These are phyloP conservation scores for Termitomyces sp. DNA, from an alignment of 768 basidiomycete genomes.

Conservation along the genomic window DNA sequence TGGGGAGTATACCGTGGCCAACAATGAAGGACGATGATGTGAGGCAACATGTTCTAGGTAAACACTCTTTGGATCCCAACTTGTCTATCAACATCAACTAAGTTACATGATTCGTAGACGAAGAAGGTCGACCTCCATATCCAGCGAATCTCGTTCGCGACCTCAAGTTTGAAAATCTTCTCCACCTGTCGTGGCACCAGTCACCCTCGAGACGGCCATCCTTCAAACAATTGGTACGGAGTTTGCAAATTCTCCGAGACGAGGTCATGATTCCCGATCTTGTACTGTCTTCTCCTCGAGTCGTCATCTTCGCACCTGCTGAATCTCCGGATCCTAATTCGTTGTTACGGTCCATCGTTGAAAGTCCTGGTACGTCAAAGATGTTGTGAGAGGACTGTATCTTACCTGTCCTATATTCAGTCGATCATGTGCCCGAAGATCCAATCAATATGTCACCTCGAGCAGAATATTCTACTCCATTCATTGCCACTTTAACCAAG, in stretches of 20 bases:
- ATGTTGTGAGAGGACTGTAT: not conserved
- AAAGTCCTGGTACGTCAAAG: conserved; percentile 1
- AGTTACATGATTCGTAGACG: not conserved
- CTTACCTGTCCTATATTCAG: not conserved
- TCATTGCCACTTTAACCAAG: not conserved
- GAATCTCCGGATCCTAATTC: not conserved
- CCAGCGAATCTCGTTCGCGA: conserved; percentile 2
- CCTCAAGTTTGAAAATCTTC: not conserved
- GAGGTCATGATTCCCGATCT: not conserved
- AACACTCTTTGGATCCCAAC: conserved; percentile 4
- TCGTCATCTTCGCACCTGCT: not conserved
- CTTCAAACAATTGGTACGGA: not conserved
- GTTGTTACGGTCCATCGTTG: not conserved
- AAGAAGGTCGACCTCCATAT: conserved; percentile 11
- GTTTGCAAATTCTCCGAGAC: not conserved
- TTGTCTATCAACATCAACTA: not conserved
- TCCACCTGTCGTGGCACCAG: conserved; percentile 6
- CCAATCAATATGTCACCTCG: not conserved
- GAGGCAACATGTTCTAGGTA: conserved; percentile 46
- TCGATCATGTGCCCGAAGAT: not conserved
- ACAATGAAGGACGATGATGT: conserved; percentile 48
- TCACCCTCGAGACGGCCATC: conserved; percentile 5
- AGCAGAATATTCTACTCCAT: conserved; percentile 10
- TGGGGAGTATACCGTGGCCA: conserved; percentile 60
- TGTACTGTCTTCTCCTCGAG: conserved; percentile 1